A percentile compares a stretch with the other conserved stretches of the same genome.
phyloP scores from a whole-genome alignment of 2,329 filamentous ascomycete genomes.

The Lachnellula cervina region DNA sequence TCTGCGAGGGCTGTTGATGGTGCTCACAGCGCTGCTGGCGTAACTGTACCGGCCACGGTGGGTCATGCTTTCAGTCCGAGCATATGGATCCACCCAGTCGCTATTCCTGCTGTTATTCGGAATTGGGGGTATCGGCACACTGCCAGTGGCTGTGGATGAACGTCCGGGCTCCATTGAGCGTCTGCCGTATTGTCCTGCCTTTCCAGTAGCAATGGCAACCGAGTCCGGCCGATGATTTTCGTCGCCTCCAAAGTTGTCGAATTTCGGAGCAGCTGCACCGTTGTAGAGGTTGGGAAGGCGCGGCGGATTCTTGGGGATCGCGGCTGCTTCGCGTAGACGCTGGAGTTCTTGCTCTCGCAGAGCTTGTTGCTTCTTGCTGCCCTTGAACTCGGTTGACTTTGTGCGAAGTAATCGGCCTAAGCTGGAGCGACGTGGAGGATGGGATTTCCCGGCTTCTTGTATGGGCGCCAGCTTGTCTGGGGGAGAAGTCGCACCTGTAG shows the following conservation, averaged over 20 bases:
- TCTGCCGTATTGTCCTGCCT: constrained; percentile 35
- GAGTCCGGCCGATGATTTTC: constrained; percentile 58
- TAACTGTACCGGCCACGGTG: constrained; percentile 95
- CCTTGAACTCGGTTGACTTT: constrained; percentile 61
- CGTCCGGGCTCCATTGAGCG: constrained; percentile 51
- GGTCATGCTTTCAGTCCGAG: constrained; percentile 89
- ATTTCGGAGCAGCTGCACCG: constrained; percentile 28
- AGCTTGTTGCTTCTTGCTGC: constrained; percentile 55
- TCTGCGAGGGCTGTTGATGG: constrained; percentile 86
- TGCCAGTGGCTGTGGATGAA: constrained; percentile 26
- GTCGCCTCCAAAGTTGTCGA: constrained; percentile 43
- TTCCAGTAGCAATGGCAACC: constrained; percentile 52
- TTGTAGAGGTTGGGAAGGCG: constrained; percentile 47
- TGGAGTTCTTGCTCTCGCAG: constrained; percentile 46
- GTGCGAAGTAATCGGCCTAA: constrained; percentile 59
- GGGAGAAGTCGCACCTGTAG: constrained; percentile 29
- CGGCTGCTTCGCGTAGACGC: constrained; percentile 48
- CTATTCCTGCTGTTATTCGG: constrained; percentile 38
- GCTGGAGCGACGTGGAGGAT: constrained; percentile 41
- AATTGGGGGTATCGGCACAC: constrained; percentile 52
- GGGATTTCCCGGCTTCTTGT: constrained; percentile 31
- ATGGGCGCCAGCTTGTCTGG: constrained; percentile 32
- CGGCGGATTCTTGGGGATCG: constrained; percentile 55
- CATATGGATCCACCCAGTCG: constrained; percentile 68
- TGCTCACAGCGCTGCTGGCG: constrained; percentile 84